A percentile compares a stretch with the other conserved stretches of the same genome.
These are phyloP conservation scores for Cardiospermum halicacabum DNA, from an alignment of 345 rosid genomes.

Conservation along the genomic window DNA sequence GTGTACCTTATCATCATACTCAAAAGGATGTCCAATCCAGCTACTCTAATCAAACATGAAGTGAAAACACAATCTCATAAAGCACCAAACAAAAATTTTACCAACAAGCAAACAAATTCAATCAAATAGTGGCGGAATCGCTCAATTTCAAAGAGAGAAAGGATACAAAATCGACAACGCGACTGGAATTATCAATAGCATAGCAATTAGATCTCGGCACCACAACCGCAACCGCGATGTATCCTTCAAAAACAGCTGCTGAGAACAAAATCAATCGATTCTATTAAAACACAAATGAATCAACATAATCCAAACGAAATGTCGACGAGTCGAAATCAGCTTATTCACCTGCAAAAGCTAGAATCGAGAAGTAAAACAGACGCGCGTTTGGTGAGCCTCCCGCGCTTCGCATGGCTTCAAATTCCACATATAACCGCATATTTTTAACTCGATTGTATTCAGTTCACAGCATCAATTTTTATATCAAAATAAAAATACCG, in stretches of 20 bases:
- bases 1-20: conserved; percentile 58
- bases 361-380: conserved; percentile 14
- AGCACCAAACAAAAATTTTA: background rate
- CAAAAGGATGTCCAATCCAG: conserved; percentile 63
- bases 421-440: background rate
- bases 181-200: conserved; percentile 82
- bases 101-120: background rate
- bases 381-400: conserved; percentile 17
- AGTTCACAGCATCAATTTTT: too few relatives aligned
- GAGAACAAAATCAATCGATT: conserved; percentile 14
- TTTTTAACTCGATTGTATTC: background rate
- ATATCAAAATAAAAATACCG: background rate
- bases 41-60: conserved; percentile 55
- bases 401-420: conserved; percentile 27
- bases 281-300: background rate
- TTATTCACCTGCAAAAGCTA: conserved; percentile 29
- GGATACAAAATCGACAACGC: conserved; percentile 95
- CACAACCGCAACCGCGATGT: conserved; percentile 38
- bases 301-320: background rate
- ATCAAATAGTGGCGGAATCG: background rate
- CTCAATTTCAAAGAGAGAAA: conserved; percentile 1
- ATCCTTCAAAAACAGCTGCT: conserved; percentile 40
- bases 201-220: conserved; percentile 77
- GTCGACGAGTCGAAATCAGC: background rate
- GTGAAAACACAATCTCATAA: conserved; percentile 34